phyloP scores from a whole-genome alignment of 139 green algal species.

The Chlamydomonas incerta region DNA sequence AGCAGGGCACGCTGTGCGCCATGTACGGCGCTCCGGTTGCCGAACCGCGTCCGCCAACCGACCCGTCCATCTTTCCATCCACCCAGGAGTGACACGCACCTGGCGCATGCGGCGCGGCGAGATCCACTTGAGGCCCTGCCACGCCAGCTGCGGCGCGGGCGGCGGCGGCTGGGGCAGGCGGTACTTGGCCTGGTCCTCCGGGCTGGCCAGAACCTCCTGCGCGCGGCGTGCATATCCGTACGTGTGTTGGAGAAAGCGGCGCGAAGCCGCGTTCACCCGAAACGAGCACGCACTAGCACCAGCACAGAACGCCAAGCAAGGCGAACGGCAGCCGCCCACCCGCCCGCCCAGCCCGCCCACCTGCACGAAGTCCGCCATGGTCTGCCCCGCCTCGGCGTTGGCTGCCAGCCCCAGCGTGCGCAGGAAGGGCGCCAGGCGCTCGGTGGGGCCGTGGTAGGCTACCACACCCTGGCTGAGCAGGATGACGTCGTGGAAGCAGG shows the following conservation, averaged over 20 bases:
- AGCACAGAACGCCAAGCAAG: too few relatives aligned
- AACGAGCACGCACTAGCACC: too few relatives aligned
- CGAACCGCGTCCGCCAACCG: too few relatives aligned
- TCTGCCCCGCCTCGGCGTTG: slow-evolving; percentile 52
- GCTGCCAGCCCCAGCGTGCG: slow-evolving; percentile 50
- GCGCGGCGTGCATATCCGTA: too few relatives aligned
- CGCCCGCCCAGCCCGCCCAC: too few relatives aligned
- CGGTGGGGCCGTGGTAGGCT: slow-evolving; percentile 60
- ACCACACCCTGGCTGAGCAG: slow-evolving; percentile 62
- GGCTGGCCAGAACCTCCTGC: slow-evolving; percentile 23
- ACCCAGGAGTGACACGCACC: too few relatives aligned
- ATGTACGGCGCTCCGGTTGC: too few relatives aligned
- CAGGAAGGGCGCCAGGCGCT: slow-evolving; percentile 77
- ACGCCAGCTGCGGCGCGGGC: not conserved
- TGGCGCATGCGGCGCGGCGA: not conserved
- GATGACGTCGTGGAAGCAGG: slow-evolving; percentile 73
- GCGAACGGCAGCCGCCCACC: slow-evolving; percentile 78
- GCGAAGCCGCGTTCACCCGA: too few relatives aligned
- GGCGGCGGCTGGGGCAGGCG: not conserved
- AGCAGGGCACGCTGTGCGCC: too few relatives aligned
- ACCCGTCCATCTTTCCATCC: too few relatives aligned
- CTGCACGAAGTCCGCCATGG: slow-evolving; percentile 76
- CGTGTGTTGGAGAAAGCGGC: too few relatives aligned
- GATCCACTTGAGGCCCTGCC: not conserved
- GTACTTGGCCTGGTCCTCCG: slow-evolving; percentile 22